Evolutionary conservation across 768 basidiomycete species (phyloP), one percentile per base, ranked within the genome.

Genomic region (Leccinum barrowsii): DNA sequence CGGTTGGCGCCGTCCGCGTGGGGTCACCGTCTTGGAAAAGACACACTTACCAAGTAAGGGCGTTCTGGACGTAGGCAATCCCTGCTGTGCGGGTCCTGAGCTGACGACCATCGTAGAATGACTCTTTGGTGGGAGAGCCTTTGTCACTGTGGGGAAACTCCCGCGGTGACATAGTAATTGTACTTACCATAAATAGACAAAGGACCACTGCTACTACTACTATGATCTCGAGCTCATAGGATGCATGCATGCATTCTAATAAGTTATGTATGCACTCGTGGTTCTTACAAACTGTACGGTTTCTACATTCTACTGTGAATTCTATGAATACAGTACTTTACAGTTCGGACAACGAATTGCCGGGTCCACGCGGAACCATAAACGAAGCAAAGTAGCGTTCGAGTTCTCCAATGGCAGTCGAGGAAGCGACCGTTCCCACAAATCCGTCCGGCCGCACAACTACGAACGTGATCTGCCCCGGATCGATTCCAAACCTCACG

Each of bases 21-120:
- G 28, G 21, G 15, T 15, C 35, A 32, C 17, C 4, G 17, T 34
- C 11, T 21, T 40, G 4, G 2, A 28, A 28, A 8, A 51, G 5
- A 21, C 32, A 34, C 30, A 56, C 61, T 61, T 50, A 69, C 67
- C 21, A 6, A 69, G 65, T 22, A 69, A 49, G 3, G 67, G 65
- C 1, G 68, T 69, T 10, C 19, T 60, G 35, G 61, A 52, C 7
- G 60, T 60, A 48, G 54, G 40, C 3, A 28, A 15, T 3, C 11
- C 34, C 51, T 50, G 40, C 50, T 47, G 19, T 40, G 26, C n/a
- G 15, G 24, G 50, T 17, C 40, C 54, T 53, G 55, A 50, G 26
- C 54, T 49, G 10, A n/a, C 24, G 54, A 21, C 42, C 66, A 68
- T 68, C 21, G 28, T 44, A 8, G 32, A 50, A 42, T 52, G 50